Conservation (phyloP, 805 yeast genomes). For the Naumovozyma baii region DNA sequence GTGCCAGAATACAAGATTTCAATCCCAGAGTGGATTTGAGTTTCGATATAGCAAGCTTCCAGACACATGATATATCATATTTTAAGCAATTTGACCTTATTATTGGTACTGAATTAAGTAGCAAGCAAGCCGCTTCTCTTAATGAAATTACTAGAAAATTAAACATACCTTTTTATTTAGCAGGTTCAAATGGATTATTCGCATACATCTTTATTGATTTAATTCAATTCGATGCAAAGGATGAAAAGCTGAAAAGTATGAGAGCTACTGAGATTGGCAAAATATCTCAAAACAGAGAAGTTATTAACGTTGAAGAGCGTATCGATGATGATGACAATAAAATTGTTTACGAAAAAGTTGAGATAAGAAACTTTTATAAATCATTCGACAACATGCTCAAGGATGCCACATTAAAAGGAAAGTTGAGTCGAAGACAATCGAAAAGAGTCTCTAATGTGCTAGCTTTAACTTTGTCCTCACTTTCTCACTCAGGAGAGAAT, state of each 20-base stretch:
- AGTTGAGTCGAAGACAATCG: slow-evolving; percentile 23
- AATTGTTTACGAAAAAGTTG: slow-evolving; percentile 30
- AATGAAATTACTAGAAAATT: slow-evolving; percentile 48
- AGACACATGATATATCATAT: slow-evolving; percentile 27
- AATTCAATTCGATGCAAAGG: slow-evolving; percentile 47
- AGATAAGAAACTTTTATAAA: slow-evolving; percentile 32
- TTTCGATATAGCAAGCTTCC: slow-evolving; percentile 30
- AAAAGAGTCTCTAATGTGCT: slow-evolving; percentile 26
- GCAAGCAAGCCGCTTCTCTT: slow-evolving; percentile 35
- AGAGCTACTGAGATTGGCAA: slow-evolving; percentile 44
- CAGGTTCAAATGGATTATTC: slow-evolving; percentile 68
- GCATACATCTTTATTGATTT: slow-evolving; percentile 79
- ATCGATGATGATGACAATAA: slow-evolving; percentile 33
- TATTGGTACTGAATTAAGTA: slow-evolving; percentile 58
- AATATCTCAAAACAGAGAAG: slow-evolving; percentile 34
- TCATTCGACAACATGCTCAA: slow-evolving; percentile 31
- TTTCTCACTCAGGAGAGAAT: slow-evolving; percentile 28
- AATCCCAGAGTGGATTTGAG: slow-evolving; percentile 67
- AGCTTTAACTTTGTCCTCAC: slow-evolving; percentile 50
- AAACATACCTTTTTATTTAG: slow-evolving; percentile 55
- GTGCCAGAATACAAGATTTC: slow-evolving; percentile 52
- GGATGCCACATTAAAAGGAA: slow-evolving; percentile 32
- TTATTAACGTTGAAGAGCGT: slow-evolving; percentile 31
- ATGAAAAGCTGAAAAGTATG: slow-evolving; percentile 42
- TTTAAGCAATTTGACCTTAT: slow-evolving; percentile 55